These are phyloP conservation scores for Hansfordia pulvinata DNA, from an alignment of 2,329 filamentous ascomycete genomes.

Conservation along the genomic window DNA sequence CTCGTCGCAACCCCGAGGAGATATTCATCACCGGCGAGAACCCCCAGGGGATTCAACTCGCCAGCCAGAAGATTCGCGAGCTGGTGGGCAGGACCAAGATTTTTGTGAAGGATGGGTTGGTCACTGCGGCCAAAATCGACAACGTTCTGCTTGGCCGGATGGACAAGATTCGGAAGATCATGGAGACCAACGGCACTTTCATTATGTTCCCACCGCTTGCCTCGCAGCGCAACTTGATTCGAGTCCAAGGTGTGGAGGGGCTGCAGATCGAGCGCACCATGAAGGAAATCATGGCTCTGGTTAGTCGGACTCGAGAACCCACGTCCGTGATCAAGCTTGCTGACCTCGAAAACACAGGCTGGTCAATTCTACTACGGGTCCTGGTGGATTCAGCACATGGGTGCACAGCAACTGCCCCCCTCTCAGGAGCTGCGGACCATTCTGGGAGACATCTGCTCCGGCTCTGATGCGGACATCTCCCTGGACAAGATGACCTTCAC, in stretches of 20 bases:
- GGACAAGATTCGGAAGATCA: slow-evolving; percentile 95
- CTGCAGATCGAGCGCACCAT: slow-evolving; percentile 91
- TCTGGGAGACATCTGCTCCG: slow-evolving; percentile 90
- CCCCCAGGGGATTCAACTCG: slow-evolving; percentile 69
- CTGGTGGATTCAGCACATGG: slow-evolving; percentile 82
- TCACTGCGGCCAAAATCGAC: slow-evolving; percentile 87
- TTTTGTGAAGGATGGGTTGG: slow-evolving; percentile 82
- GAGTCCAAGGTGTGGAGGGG: slow-evolving; percentile 87
- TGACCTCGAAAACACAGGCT: slow-evolving; percentile 49
- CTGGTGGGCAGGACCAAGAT: slow-evolving; percentile 68
- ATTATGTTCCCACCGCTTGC: slow-evolving; percentile 84
- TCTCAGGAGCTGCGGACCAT: slow-evolving; percentile 73
- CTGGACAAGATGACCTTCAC: slow-evolving; percentile 93
- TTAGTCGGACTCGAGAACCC: slow-evolving; percentile 25
- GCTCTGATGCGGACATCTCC: slow-evolving; percentile 85
- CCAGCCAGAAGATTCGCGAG: slow-evolving; percentile 85
- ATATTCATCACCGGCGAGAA: slow-evolving; percentile 92
- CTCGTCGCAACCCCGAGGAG: slow-evolving; percentile 71
- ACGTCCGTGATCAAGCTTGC: slow-evolving; percentile 11
- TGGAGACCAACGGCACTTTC: slow-evolving; percentile 91
- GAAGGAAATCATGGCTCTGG: slow-evolving; percentile 87
- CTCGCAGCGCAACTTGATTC: slow-evolving; percentile 69
- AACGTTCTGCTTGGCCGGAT: slow-evolving; percentile 81
- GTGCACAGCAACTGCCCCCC: slow-evolving; percentile 46
- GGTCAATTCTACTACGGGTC: slow-evolving; percentile 96